Conservation (phyloP, 768 basidiomycete genomes). For the Auriscalpium microsporum region DNA sequence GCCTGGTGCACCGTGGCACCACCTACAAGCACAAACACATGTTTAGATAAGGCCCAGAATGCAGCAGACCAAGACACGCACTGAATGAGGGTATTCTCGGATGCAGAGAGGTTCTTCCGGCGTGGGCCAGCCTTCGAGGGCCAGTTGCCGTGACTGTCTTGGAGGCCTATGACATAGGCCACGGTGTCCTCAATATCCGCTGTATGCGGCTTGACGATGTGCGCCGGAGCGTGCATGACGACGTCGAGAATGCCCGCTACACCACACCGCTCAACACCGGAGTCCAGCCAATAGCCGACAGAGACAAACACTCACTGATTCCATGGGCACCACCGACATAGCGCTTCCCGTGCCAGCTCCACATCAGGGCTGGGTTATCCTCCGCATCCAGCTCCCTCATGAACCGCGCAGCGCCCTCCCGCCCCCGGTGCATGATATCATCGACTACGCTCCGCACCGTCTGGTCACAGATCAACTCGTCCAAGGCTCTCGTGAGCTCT, state of each 20-base stretch:
- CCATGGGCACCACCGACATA: conserved; percentile 55
- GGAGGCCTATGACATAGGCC: conserved; percentile 38
- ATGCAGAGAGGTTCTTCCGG: conserved; percentile 1
- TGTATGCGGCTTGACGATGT: conserved; percentile 30
- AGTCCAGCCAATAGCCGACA: neutral
- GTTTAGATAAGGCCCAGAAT: neutral
- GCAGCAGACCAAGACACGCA: conserved; percentile 14
- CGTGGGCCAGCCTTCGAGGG: conserved; percentile 29
- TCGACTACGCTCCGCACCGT: conserved; percentile 30
- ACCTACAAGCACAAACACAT: conserved; percentile 24
- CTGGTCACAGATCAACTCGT: conserved; percentile 15
- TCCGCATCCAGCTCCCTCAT: conserved; percentile 18
- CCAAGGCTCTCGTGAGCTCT: conserved; percentile 19
- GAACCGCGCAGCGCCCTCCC: conserved; percentile 29
- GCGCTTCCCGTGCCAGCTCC: conserved; percentile 49
- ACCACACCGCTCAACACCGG: neutral
- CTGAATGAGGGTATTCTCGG: conserved; percentile 39
- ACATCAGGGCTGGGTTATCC: conserved; percentile 40
- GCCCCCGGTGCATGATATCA: conserved; percentile 39
- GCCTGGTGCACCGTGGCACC: conserved; percentile 54
- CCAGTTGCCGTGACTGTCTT: conserved; percentile 46
- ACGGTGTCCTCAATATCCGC: conserved; percentile 34
- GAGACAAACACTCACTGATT: conserved; percentile 32
- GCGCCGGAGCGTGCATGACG: conserved; percentile 34
- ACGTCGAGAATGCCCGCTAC: conserved; percentile 48